phyloP scores from a whole-genome alignment of 148 eudicot species.

The Persicaria tinctoria region DNA sequence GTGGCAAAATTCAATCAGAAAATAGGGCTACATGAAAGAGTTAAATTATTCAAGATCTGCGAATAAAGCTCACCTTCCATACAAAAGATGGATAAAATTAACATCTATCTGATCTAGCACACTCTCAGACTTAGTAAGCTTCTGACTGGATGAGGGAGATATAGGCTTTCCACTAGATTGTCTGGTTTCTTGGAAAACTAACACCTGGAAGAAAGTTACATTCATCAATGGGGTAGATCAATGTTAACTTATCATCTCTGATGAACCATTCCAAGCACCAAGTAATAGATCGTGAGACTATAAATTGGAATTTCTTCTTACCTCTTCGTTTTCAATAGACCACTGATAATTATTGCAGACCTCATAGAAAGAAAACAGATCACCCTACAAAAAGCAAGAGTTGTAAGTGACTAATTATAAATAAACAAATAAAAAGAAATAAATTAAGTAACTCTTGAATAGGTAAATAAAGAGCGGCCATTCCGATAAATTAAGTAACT shows the following conservation, averaged over 20 bases:
- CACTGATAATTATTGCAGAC: conserved; percentile 67
- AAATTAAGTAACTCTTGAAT: not conserved
- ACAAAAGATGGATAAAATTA: conserved; percentile 40
- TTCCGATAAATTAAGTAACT: not conserved
- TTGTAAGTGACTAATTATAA: conserved; percentile 6
- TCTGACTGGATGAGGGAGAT: conserved; percentile 10
- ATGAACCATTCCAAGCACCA: not conserved
- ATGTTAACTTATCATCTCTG: not conserved
- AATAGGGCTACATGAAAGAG: not conserved
- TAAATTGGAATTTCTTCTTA: conserved; percentile 16
- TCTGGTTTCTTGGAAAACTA: conserved; percentile 41
- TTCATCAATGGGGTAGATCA: not conserved
- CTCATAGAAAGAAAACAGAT: conserved; percentile 83
- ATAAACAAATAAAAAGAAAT: conserved; percentile 9
- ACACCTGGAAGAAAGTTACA: conserved; percentile 30
- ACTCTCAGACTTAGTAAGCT: conserved; percentile 18
- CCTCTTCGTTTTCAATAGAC: conserved; percentile 58
- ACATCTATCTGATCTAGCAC: conserved; percentile 27
- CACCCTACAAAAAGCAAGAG: conserved; percentile 37
- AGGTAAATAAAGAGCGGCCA: too few species aligned
- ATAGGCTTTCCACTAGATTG: conserved; percentile 14
- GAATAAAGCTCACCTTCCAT: conserved; percentile 41
- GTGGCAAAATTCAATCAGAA: not conserved
- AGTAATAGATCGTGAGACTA: not conserved
- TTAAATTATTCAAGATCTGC: not conserved